These are phyloP conservation scores for Chlorociboria aeruginascens DNA, from an alignment of 495 filamentous ascomycete genomes.

Conservation along the genomic window DNA sequence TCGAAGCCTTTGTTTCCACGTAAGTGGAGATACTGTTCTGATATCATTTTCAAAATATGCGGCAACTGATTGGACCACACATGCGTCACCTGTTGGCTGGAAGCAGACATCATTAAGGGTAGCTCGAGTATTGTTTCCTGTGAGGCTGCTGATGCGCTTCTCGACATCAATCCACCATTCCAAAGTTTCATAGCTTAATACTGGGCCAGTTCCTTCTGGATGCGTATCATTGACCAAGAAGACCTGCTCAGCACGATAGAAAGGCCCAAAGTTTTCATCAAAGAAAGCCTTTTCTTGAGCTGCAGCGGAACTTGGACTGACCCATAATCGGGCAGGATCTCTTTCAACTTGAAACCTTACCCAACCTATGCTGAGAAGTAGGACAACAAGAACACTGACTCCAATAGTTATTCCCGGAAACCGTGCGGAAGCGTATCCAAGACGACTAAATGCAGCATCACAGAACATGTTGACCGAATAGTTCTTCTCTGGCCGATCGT, in stretches of 20 bases:
- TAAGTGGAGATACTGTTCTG: conserved; percentile 41
- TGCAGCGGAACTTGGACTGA: conserved; percentile 81
- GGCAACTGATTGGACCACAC: conserved; percentile 83
- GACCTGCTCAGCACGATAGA: conserved; percentile 86
- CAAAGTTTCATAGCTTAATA: conserved; percentile 78
- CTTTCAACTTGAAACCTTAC: conserved; percentile 73
- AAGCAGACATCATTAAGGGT: conserved; percentile 81
- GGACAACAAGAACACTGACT: conserved; percentile 55
- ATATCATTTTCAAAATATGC: conserved; percentile 70
- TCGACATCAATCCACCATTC: conserved; percentile 94
- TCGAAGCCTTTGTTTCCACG: conserved; percentile 56
- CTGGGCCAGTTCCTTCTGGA: conserved; percentile 49
- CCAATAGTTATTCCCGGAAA: conserved; percentile 77
- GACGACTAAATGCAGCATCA: conserved; percentile 65
- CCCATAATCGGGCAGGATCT: conserved; percentile 87
- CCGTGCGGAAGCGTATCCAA: conserved; percentile 70
- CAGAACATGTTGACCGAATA: conserved; percentile 71
- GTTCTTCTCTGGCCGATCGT: conserved; percentile 54
- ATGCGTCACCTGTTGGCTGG: conserved; percentile 80
- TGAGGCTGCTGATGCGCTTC: conserved; percentile 52
- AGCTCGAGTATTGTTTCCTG: conserved; percentile 47
- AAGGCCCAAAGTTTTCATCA: conserved; percentile 89
- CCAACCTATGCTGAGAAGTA: conserved; percentile 75
- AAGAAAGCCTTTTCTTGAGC: conserved; percentile 92
- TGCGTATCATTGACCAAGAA: conserved; percentile 85